A percentile compares a stretch with the other conserved stretches of the same genome.
Evolutionary conservation across 2,329 filamentous ascomycete genomes (phyloP).

Genomic region (Bertia moriformis): DNA sequence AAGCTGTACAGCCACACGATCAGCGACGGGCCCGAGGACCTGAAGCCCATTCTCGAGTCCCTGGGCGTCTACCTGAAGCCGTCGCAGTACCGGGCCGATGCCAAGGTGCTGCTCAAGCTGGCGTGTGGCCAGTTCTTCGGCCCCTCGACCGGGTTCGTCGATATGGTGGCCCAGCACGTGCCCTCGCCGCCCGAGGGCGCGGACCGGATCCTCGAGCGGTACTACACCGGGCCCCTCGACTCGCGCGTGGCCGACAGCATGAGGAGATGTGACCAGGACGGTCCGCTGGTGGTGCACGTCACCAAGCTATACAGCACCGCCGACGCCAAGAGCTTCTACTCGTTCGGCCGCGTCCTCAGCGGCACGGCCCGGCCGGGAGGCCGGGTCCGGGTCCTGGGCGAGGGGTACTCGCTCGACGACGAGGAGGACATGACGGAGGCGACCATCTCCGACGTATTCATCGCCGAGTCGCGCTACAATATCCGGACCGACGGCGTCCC

Average conservation of each 20-base stretch:
- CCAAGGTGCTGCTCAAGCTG: constrained; percentile 72
- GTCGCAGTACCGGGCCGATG: constrained; percentile 79
- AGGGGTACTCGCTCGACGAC: constrained; percentile 90
- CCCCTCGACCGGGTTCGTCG: constrained; percentile 77
- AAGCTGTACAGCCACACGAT: constrained; percentile 93
- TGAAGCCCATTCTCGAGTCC: constrained; percentile 63
- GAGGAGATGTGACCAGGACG: constrained; percentile 71
- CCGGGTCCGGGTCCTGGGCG: constrained; percentile 79
- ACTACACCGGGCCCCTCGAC: constrained; percentile 84
- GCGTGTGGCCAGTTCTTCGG: constrained; percentile 96
- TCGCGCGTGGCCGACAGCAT: constrained; percentile 69
- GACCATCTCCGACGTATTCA: constrained; percentile 73
- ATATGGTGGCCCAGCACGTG: constrained; percentile 83
- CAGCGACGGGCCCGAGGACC: constrained; percentile 71
- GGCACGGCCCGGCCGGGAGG: constrained; percentile 72
- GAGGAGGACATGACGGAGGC: constrained; percentile 92
- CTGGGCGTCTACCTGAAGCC: constrained; percentile 81
- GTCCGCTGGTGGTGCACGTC: constrained; percentile 78
- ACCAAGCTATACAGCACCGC: constrained; percentile 84
- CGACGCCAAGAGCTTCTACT: constrained; percentile 82
- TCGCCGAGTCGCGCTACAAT: constrained; percentile 84
- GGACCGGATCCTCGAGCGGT: constrained; percentile 61
- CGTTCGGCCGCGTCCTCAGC: constrained; percentile 83
- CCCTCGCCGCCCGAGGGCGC: constrained; percentile 74
- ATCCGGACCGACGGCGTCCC: constrained; percentile 82